Conservation (phyloP, 2,329 filamentous ascomycete genomes). For the Aureobasidium sp. region DNA sequence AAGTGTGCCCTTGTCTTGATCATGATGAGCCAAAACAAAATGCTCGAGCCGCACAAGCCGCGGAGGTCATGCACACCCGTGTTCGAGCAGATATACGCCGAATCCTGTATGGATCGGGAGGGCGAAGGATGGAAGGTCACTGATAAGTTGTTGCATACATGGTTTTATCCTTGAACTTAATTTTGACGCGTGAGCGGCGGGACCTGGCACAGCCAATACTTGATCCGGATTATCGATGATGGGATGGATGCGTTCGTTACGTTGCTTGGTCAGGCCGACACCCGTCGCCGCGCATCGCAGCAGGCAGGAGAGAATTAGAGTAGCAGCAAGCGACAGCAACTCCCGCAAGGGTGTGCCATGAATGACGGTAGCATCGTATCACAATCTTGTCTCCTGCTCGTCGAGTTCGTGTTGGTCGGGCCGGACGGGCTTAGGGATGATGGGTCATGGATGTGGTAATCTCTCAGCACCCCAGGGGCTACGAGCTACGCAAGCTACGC, state of each 20-base stretch:
- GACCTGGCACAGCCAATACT: conserved; percentile 8
- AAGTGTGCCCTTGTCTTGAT: conserved; percentile 11
- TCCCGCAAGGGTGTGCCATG: conserved; percentile 4
- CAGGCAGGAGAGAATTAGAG: not conserved
- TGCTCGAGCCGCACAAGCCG: conserved; percentile 13
- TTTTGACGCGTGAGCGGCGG: conserved; percentile 11
- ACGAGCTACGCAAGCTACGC: not conserved
- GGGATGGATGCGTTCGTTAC: not conserved
- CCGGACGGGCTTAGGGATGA: not conserved
- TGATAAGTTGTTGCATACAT: conserved; percentile 13
- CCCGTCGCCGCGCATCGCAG: conserved; percentile 4
- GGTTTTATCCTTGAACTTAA: conserved; percentile 13
- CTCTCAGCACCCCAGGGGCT: conserved; percentile 4
- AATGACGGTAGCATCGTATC: conserved; percentile 1
- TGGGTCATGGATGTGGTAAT: not conserved
- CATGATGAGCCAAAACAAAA: not conserved
- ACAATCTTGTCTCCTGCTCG: not conserved
- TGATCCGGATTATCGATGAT: conserved; percentile 8
- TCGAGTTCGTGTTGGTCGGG: conserved; percentile 11
- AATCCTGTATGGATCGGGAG: conserved; percentile 4
- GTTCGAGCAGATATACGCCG: conserved; percentile 11
- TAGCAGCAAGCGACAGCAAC: not conserved
- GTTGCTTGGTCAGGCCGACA: conserved; percentile 2
- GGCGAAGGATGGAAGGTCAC: conserved; percentile 6
- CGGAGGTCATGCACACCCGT: conserved; percentile 12